These are phyloP conservation scores for Zalaria sp. DNA, from an alignment of 2,329 filamentous ascomycete genomes.

Conservation along the genomic window DNA sequence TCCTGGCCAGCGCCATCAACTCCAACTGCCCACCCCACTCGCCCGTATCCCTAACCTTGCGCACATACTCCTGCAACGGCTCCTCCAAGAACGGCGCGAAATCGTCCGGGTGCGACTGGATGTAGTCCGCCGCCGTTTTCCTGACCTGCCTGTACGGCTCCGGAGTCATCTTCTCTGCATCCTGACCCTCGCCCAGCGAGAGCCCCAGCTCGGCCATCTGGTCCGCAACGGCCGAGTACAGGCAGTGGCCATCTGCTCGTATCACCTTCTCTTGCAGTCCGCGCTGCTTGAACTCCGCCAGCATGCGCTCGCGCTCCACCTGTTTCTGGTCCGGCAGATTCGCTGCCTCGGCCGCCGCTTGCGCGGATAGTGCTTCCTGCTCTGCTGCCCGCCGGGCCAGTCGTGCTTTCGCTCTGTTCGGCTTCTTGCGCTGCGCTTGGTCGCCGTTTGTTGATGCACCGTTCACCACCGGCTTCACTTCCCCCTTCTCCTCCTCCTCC, in stretches of 20 bases:
- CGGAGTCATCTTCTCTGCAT: not conserved
- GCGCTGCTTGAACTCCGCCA: constrained; percentile 47
- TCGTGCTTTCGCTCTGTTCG: constrained; percentile 82
- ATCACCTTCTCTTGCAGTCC: constrained; percentile 65
- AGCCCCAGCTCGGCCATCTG: constrained; percentile 45
- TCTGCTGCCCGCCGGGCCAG: constrained; percentile 81
- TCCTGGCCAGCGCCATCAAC: constrained; percentile 66
- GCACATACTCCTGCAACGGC: constrained; percentile 55
- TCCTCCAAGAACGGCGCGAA: constrained; percentile 83
- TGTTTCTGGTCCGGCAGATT: constrained; percentile 59
- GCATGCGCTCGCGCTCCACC: constrained; percentile 58
- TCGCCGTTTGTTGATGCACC: not conserved
- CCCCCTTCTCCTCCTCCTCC: not conserved
- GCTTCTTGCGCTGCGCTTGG: constrained; percentile 43
- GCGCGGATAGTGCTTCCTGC: constrained; percentile 51
- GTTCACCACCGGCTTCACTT: not conserved
- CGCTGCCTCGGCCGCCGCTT: constrained; percentile 62
- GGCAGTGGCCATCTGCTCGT: constrained; percentile 80
- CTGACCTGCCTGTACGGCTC: constrained; percentile 52
- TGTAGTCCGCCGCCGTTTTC: constrained; percentile 61
- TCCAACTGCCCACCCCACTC: constrained; percentile 96
- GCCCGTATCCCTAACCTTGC: constrained; percentile 69
- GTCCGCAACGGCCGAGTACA: constrained; percentile 84
- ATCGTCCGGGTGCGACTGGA: constrained; percentile 58
- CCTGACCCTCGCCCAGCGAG: constrained; percentile 15